A percentile compares a stretch with the other conserved stretches of the same genome.
phyloP scores from a whole-genome alignment of 1,284 basidiomycete genomes.

The Tilletia indica region DNA sequence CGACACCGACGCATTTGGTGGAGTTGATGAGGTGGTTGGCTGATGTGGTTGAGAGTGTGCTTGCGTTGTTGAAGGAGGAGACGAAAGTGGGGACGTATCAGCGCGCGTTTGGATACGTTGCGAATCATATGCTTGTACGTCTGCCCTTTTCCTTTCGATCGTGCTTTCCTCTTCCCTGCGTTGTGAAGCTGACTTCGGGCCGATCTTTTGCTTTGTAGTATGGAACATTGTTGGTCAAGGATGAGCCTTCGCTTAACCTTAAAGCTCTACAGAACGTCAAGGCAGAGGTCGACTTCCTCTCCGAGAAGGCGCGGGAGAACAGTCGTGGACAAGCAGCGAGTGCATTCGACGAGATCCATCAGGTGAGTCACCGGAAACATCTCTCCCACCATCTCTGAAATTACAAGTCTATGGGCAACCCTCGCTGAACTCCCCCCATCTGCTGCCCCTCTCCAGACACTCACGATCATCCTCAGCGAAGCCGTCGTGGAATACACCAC shows the following conservation, averaged over 20 bases:
- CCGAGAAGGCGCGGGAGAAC: conserved; percentile 28
- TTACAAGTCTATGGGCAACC: conserved; percentile 18
- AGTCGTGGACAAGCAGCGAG: background rate
- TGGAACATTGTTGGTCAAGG: conserved; percentile 26
- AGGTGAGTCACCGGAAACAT: conserved; percentile 16
- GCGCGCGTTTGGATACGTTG: conserved; percentile 79
- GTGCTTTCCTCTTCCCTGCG: too few species aligned
- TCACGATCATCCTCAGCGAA: conserved; percentile 74
- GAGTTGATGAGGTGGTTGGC: conserved; percentile 95
- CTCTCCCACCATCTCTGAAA: background rate
- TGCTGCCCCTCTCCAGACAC: conserved; percentile 62
- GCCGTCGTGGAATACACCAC: conserved; percentile 73
- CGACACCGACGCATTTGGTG: conserved; percentile 86
- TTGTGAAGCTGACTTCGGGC: too few species aligned
- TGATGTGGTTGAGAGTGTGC: conserved; percentile 89
- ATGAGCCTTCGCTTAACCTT: conserved; percentile 23
- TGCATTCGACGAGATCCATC: conserved; percentile 22
- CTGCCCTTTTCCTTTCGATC: background rate
- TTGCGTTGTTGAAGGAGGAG: conserved; percentile 69
- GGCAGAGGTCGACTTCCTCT: conserved; percentile 37
- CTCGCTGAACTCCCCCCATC: conserved; percentile 21
- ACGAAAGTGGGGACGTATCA: conserved; percentile 86
- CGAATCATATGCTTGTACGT: conserved; percentile 76
- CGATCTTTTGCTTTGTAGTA: conserved; percentile 3
- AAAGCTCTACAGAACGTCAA: conserved; percentile 24